Percentiles rank a stretch among this genome's conserved stretches.
phyloP scores from a whole-genome alignment of 441 rosid species.

The Geranium incanum region DNA sequence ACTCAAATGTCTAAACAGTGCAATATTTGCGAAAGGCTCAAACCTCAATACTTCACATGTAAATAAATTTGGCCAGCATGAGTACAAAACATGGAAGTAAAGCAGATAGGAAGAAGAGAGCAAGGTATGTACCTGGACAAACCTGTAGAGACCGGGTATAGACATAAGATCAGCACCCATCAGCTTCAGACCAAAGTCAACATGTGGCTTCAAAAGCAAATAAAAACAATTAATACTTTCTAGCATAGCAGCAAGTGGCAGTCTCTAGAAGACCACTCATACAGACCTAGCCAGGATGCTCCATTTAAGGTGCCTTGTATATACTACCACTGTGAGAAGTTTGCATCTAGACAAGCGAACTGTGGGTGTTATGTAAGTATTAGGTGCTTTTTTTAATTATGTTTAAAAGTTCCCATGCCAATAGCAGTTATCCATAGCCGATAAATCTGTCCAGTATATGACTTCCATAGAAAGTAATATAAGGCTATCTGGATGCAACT shows the following conservation, averaged over 20 bases:
- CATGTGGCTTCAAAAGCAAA: slow-evolving; percentile 64
- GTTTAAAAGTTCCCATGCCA: neutral
- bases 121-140: slow-evolving; percentile 66
- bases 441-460: neutral
- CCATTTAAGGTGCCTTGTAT: neutral
- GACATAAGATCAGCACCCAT: slow-evolving; percentile 96
- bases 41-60: neutral
- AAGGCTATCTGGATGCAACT: neutral
- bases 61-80: neutral
- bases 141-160: slow-evolving; percentile 86
- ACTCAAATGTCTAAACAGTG: neutral
- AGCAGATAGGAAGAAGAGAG: slow-evolving; percentile 1
- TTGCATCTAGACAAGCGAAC: neutral
- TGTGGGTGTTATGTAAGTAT: neutral
- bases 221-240: slow-evolving; percentile 12
- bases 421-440: slow-evolving; percentile 1
- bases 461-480: neutral
- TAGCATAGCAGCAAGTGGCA: neutral
- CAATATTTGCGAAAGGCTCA: neutral
- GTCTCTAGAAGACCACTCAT: neutral
- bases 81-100: neutral
- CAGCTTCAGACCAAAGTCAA: slow-evolving; percentile 94
- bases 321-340: neutral
- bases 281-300: neutral
- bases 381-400: neutral